Percentiles rank a stretch among this genome's conserved stretches.
phyloP scores from a whole-genome alignment of 2,329 filamentous ascomycete genomes.

The Arthrocladium fulminans region DNA sequence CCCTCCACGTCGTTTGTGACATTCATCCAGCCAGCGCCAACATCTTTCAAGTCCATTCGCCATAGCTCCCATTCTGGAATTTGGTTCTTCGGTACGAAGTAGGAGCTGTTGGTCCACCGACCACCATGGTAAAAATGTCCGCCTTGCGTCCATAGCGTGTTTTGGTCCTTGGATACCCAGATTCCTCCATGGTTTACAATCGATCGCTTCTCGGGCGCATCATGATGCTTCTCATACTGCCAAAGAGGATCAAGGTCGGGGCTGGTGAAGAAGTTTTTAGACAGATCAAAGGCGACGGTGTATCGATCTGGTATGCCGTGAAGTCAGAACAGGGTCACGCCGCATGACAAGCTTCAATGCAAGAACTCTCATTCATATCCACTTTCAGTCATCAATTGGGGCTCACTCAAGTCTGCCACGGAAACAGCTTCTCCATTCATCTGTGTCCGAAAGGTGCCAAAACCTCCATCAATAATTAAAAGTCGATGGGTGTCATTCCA shows the following conservation, averaged over 20 bases:
- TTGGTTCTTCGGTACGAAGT: slow-evolving; percentile 3
- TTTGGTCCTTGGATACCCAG: slow-evolving; percentile 4
- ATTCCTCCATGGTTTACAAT: slow-evolving; percentile 2
- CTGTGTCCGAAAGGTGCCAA: slow-evolving; percentile 5
- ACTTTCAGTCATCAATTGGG: not conserved
- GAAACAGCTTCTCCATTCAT: not conserved
- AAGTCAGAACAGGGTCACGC: too few species aligned
- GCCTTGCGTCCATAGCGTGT: slow-evolving; percentile 3
- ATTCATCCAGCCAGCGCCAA: slow-evolving; percentile 22
- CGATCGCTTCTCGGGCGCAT: not conserved
- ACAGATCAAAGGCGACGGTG: slow-evolving; percentile 8
- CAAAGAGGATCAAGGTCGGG: slow-evolving; percentile 1
- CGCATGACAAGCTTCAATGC: too few species aligned
- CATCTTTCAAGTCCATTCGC: slow-evolving; percentile 8
- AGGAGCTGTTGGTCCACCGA: slow-evolving; percentile 1
- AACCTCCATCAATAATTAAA: slow-evolving; percentile 6
- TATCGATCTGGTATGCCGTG: slow-evolving; percentile 7
- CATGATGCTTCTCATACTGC: slow-evolving; percentile 6
- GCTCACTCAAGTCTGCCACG: slow-evolving; percentile 7
- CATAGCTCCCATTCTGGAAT: slow-evolving; percentile 7
- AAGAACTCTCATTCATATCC: too few species aligned
- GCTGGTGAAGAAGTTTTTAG: slow-evolving; percentile 1
- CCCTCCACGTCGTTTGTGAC: slow-evolving; percentile 23
- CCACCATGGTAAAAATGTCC: slow-evolving; percentile 6
- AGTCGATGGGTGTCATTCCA: slow-evolving; percentile 2